Evolutionary conservation across 441 rosid species (phyloP).

Genomic region (Adansonia rubrostipa): DNA sequence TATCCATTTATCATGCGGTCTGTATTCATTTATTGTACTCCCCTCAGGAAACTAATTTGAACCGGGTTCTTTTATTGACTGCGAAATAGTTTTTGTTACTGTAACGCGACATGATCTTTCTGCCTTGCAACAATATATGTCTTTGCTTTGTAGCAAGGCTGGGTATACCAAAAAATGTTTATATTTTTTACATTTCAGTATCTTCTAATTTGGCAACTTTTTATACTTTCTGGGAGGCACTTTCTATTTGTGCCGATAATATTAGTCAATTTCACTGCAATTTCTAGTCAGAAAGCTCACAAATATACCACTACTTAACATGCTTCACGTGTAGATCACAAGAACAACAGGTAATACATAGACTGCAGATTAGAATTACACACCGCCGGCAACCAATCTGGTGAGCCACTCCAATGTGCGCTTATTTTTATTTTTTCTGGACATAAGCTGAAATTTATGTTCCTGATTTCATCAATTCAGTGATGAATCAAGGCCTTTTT

Average conservation of each 20-base stretch:
- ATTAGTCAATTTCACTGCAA: background rate
- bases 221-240: background rate
- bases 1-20: background rate
- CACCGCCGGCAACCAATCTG: background rate
- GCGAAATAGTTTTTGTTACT: background rate
- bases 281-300: conserved; percentile 16
- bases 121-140: background rate
- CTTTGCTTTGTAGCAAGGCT: conserved; percentile 4
- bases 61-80: background rate
- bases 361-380: background rate
- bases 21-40: conserved; percentile 6
- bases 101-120: background rate
- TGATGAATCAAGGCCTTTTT: background rate
- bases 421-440: background rate
- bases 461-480: background rate
- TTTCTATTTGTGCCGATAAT: background rate
- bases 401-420: background rate
- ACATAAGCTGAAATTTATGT: background rate
- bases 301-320: conserved; percentile 6
- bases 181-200: background rate
- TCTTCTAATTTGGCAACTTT: background rate
- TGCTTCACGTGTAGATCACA: conserved; percentile 15
- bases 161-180: background rate
- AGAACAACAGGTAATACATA: background rate
- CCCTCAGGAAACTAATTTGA: conserved; percentile 10